These are phyloP conservation scores for Crithidia expoeki DNA, from an alignment of 208 protist genomes.

Conservation along the genomic window DNA sequence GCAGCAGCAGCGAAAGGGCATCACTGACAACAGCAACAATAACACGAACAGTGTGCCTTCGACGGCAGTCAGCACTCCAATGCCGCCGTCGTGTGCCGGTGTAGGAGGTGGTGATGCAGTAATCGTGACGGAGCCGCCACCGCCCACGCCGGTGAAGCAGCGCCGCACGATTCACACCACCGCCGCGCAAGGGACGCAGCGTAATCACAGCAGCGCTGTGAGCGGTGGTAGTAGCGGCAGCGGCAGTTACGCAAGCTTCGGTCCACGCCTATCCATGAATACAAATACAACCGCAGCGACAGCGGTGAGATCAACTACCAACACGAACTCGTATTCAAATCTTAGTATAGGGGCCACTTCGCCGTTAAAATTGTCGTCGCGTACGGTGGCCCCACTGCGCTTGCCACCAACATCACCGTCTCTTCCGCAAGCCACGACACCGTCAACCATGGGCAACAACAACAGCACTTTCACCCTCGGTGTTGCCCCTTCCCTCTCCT, in stretches of 20 bases:
- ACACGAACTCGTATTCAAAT: neutral
- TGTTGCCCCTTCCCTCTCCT: slow-evolving; percentile 6
- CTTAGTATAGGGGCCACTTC: neutral
- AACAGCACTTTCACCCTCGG: neutral
- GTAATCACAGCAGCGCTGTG: neutral
- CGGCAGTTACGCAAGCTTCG: neutral
- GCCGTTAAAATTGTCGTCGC: slow-evolving; percentile 1
- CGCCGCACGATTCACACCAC: slow-evolving; percentile 56
- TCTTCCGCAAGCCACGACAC: neutral
- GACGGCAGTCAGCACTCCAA: slow-evolving; percentile 6
- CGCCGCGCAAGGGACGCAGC: neutral
- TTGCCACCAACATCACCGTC: slow-evolving; percentile 3
- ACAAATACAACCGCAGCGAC: neutral
- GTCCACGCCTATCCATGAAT: neutral
- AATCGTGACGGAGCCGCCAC: slow-evolving; percentile 28
- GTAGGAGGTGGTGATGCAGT: slow-evolving; percentile 13
- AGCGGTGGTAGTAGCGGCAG: neutral
- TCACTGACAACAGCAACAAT: neutral
- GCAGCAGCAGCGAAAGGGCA: neutral
- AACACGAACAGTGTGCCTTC: neutral
- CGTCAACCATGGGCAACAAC: neutral
- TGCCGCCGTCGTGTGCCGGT: slow-evolving; percentile 23
- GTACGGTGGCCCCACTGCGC: neutral
- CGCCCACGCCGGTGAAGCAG: slow-evolving; percentile 51
- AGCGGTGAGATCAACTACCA: neutral